phyloP scores from a whole-genome alignment of 495 filamentous ascomycete species.

The Aspergillus sclerotiicarbonarius region DNA sequence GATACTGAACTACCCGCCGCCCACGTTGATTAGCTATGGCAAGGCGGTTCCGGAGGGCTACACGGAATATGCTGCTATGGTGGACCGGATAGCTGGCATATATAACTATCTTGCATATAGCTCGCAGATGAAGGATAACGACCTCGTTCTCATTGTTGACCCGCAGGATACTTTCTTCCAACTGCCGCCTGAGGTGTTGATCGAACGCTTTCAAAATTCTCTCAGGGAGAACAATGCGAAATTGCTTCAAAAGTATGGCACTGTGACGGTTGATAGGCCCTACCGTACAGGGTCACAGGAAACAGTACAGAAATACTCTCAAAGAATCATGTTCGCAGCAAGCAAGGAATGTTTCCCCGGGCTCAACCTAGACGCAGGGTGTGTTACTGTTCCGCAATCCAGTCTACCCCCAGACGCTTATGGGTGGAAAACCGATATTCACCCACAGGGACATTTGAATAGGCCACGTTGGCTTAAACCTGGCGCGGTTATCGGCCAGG shows the following conservation, averaged over 20 bases:
- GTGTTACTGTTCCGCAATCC: conserved; percentile 53
- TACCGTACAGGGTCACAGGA: conserved; percentile 24
- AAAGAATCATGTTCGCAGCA: conserved; percentile 59
- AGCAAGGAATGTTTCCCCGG: conserved; percentile 56
- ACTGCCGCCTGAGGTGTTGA: conserved; percentile 56
- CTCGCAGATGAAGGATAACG: conserved; percentile 50
- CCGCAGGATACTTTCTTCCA: conserved; percentile 61
- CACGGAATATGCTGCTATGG: conserved; percentile 34
- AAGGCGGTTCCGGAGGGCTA: conserved; percentile 30
- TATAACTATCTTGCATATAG: conserved; percentile 52
- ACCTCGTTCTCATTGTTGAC: conserved; percentile 60
- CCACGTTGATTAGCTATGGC: conserved; percentile 52
- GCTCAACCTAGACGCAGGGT: conserved; percentile 46
- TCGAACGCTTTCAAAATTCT: conserved; percentile 53
- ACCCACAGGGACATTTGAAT: conserved; percentile 37
- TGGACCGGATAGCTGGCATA: conserved; percentile 49
- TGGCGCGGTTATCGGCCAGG: conserved; percentile 52
- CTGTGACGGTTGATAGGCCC: conserved; percentile 29
- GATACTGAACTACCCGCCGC: conserved; percentile 60
- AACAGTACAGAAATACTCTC: conserved; percentile 48
- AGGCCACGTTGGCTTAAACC: conserved; percentile 54
- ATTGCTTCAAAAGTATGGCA: conserved; percentile 48
- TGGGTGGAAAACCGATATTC: conserved; percentile 52
- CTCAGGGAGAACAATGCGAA: conserved; percentile 48
- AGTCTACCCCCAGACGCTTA: conserved; percentile 57